Evolutionary conservation across 108 stramenopile genomes (phyloP).

Genomic region (Bacterosira constricta): DNA sequence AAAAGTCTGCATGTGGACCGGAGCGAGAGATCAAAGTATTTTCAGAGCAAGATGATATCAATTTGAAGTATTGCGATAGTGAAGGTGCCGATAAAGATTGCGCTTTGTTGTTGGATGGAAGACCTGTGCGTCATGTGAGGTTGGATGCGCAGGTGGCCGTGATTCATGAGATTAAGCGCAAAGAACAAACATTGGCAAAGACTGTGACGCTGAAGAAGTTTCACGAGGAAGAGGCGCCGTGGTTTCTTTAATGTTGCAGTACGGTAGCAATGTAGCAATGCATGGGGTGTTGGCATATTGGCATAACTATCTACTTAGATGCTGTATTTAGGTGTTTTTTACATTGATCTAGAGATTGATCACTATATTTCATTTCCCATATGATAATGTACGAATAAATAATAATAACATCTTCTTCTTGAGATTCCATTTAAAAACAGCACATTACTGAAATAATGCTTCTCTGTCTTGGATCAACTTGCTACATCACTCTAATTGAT

Average conservation of each 20-base stretch:
- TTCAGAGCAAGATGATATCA: conserved; percentile 78
- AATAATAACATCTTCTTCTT: too few species aligned
- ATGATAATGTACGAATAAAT: too few species aligned
- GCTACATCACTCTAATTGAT: too few species aligned
- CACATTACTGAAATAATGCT: too few species aligned
- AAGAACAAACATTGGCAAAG: conserved; percentile 56
- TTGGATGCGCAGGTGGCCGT: conserved; percentile 75
- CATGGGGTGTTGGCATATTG: too few species aligned
- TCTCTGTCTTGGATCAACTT: too few species aligned
- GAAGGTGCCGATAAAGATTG: conserved; percentile 80
- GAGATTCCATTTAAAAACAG: too few species aligned
- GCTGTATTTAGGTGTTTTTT: too few species aligned
- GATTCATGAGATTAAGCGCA: conserved; percentile 65
- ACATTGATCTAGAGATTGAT: too few species aligned
- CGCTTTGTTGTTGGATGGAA: conserved; percentile 71
- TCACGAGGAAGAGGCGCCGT: conserved; percentile 76
- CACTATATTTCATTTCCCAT: too few species aligned
- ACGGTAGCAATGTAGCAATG: neutral
- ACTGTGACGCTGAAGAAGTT: conserved; percentile 59
- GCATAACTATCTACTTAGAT: too few species aligned
- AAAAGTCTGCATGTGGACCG: conserved; percentile 74
- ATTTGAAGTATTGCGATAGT: conserved; percentile 84
- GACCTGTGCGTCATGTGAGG: conserved; percentile 83
- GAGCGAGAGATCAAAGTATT: conserved; percentile 84
- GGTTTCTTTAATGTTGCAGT: conserved; percentile 63